Conservation (phyloP, 225 moss, liverwort and hornwort species). For the Antitrichia curtipendula region DNA sequence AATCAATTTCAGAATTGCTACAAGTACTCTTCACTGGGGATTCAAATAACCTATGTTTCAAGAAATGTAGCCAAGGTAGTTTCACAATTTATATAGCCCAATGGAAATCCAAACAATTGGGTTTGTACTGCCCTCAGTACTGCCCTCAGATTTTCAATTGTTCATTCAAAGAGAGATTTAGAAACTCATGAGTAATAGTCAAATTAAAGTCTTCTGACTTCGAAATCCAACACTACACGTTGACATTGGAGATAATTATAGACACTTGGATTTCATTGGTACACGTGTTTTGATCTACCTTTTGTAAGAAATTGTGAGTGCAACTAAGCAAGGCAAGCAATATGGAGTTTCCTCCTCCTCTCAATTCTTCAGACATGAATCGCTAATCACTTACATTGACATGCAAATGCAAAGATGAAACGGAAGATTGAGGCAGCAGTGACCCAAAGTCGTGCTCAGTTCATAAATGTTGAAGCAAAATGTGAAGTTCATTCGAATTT, state of each 20-base stretch:
- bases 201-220: not conserved
- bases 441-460: no score
- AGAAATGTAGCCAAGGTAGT: no score
- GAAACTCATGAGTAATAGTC: not conserved
- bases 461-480: not conserved
- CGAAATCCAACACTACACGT: not conserved
- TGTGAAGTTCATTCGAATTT: not conserved
- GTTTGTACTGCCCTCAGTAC: no score
- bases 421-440: not conserved
- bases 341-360: not conserved
- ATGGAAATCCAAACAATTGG: no score
- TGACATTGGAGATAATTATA: not conserved
- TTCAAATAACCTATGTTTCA: no score
- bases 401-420: not conserved
- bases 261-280: not conserved
- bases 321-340: not conserved
- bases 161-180: not conserved
- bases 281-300: not conserved
- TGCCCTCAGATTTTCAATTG: not conserved
- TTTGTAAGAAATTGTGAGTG: not conserved
- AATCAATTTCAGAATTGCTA: no score
- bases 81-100: no score
- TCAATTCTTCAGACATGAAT: not conserved
- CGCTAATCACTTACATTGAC: not conserved
- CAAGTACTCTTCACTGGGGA: no score